phyloP scores from a whole-genome alignment of 2,329 filamentous ascomycete genomes.

The Xylaria sp. region DNA sequence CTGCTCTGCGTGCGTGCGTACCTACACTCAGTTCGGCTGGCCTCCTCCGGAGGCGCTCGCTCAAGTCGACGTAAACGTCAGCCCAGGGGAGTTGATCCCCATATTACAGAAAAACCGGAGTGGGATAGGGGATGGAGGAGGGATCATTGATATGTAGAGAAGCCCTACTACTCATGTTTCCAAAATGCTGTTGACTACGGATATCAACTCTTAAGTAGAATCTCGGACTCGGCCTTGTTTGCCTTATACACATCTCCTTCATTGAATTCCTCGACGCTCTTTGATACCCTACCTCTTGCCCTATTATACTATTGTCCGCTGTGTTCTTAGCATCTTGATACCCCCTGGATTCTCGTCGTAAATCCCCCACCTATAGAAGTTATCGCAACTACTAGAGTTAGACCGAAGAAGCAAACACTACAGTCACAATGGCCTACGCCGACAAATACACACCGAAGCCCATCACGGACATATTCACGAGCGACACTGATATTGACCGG shows the following conservation, averaged over 20 bases:
- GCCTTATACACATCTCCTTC: neutral
- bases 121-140: neutral
- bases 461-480: constrained; percentile 63
- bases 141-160: neutral
- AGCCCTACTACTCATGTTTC: neutral
- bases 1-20: constrained; percentile 7
- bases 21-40: neutral
- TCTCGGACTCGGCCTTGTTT: neutral
- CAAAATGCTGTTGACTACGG: neutral
- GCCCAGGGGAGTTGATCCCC: neutral
- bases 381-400: neutral
- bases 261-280: neutral
- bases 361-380: neutral
- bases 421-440: constrained; percentile 31
- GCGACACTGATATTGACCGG: constrained; percentile 69
- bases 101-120: neutral
- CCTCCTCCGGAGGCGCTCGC: neutral
- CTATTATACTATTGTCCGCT: neutral
- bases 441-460: constrained; percentile 45
- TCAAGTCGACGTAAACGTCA: neutral
- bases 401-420: neutral
- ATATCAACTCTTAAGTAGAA: no score
- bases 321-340: neutral
- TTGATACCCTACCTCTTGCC: neutral
- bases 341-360: no score